Percentiles rank a stretch among this genome's conserved stretches.
These are phyloP conservation scores for Lasiodiplodia gonubiensis DNA, from an alignment of 2,329 filamentous ascomycete species.

Conservation along the genomic window DNA sequence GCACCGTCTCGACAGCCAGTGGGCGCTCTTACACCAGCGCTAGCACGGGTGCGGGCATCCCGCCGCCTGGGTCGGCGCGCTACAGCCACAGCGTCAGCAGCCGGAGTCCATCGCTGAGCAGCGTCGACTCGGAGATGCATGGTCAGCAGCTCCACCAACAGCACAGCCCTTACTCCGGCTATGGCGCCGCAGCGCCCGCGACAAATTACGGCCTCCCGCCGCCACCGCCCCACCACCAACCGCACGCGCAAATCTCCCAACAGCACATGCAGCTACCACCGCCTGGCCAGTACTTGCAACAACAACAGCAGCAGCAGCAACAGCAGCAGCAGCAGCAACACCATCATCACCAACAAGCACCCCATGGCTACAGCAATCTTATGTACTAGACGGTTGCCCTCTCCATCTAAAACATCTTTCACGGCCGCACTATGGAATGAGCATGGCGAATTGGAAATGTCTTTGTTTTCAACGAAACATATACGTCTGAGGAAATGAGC, in stretches of 20 bases:
- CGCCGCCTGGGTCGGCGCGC: slow-evolving; percentile 3
- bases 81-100: slow-evolving; percentile 27
- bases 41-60: background rate
- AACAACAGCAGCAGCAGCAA: slow-evolving; percentile 8
- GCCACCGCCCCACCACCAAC: slow-evolving; percentile 19
- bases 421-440: slow-evolving; percentile 6
- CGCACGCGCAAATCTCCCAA: slow-evolving; percentile 4
- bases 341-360: slow-evolving; percentile 13
- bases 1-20: slow-evolving; percentile 17
- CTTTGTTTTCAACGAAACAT: background rate
- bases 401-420: background rate
- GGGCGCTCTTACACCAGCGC: slow-evolving; percentile 21
- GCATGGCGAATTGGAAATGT: background rate
- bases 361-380: slow-evolving; percentile 15
- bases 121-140: slow-evolving; percentile 27
- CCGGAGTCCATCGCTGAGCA: slow-evolving; percentile 25
- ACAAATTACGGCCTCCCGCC: slow-evolving; percentile 19
- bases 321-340: slow-evolving; percentile 12
- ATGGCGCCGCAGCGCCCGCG: slow-evolving; percentile 7
- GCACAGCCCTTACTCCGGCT: slow-evolving; percentile 22
- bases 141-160: slow-evolving; percentile 26
- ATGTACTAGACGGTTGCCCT: slow-evolving; percentile 8
- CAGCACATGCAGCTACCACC: slow-evolving; percentile 11
- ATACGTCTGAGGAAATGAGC: background rate
- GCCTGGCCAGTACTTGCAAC: slow-evolving; percentile 17